Base-by-base conservation (phyloP, 2,329 filamentous ascomycete species). In the Cladosporium sp. region DNA sequence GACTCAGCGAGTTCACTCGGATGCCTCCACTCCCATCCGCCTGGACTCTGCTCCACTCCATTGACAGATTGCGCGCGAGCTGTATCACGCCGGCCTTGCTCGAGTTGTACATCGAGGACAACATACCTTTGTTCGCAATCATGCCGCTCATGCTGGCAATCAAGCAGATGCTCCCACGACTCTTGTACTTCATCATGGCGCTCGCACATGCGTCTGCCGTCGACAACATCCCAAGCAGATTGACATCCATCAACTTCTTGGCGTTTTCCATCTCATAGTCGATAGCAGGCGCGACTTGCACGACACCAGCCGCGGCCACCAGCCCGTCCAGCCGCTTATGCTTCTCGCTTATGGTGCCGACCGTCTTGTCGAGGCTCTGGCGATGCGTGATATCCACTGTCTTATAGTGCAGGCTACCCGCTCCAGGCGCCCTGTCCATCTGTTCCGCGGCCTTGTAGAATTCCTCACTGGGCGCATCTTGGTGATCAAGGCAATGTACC, bases 51-150 rank as follows among this genome's bases (percentile, higher is more conserved):
- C 45, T 35, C 75, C 74, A 80, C 63, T 81, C 79, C 54, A 77
- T 77, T 0, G 79, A 76, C 45, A 81, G 68, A 5, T 72, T 77
- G 19, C 77, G 70, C 2, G 70, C 68, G 3, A 81, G 69, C 58
- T 81, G 77, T 28, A 76, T 73, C 4, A 81, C 73, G 0, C 74
- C 78, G 0, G 77, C 72, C 65, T 81, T 81, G 54, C 76, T 79
- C 0, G 76, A 72, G 60, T 80, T 81, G 66, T 81, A 81, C 0
- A 68, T 71, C 4, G 72, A 65, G 2, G 69, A 73, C 18, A 70
- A 66, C 37, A 75, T 35, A 8, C 45, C 45, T 16, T 33, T 48
- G 45, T 48, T 48, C 19, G 45, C 45, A 13, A 48, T 35, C 7
- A 35, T 32, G 2, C 45, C 69, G 14, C 62, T 67, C 60, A 72